Base-by-base conservation (phyloP, 164 flowering plant genomes). In the Macadamia integrifolia region DNA sequence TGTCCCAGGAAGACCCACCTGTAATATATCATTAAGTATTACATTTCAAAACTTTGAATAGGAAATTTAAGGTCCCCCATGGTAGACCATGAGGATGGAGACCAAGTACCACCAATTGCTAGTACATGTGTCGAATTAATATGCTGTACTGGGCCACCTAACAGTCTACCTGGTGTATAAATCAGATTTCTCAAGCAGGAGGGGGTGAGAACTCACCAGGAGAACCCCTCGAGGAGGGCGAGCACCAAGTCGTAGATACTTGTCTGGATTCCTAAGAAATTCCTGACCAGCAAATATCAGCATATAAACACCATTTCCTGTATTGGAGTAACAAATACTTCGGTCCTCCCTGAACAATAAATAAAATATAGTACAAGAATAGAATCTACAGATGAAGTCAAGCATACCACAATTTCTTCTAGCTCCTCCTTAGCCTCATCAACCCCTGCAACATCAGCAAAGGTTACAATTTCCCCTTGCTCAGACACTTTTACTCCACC, bases 1-100 rank as follows among this genome's bases (percentile, higher is more conserved):
- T 68, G 99, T 94, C 85, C 99, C 99, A 57, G 99, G 99, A 75
- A 88, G 99, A 74, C 99, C 99, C 59, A 94, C 99, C 99, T 94
- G 86, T 68, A 75, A 56, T 56, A 69, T 49, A 64, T 44, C 57
- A n/a, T 56, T 60, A 65, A 49, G 13, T 18, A 67, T 5, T 13
- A 48, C n/a, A 44, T 10, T 35, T 23, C 40, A 23, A 35, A 17
- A 62, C 14, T 9, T 1, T 8, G 14, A 67, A 6, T 15, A 35
- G 52, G 10, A 9, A 71, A 12, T 52, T 15, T 13, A 64, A 43
- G 59, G n/a, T 67, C 30, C 18, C 58, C 62, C 61, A 6, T 15
- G 23, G 28, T 13, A 28, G 48, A 62, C 56, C 48, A 55, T 62
- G 35, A 60, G 1, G 53, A 58, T 30, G 53, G 0, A 35, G 40